Evolutionary conservation across 2,329 filamentous ascomycete genomes (phyloP), one percentile per base, ranked within the genome.

Genomic region (Paraconiothyrium sp.): DNA sequence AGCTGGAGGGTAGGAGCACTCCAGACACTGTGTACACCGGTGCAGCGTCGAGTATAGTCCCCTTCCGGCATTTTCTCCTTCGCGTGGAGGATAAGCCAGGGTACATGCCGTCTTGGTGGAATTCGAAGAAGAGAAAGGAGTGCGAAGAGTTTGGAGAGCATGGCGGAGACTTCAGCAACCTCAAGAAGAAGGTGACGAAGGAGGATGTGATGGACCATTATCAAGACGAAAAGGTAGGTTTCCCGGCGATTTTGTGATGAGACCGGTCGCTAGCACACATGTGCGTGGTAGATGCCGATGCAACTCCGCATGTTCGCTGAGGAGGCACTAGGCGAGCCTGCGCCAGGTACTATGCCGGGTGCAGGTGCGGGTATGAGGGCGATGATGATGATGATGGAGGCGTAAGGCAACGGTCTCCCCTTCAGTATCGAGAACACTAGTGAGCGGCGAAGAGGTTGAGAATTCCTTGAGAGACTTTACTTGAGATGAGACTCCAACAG

Each of bases 301-400:
- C 72, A 75, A 59, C 41, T 74, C 56, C 52, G 69, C 35, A 71
- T 76, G 69, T 56, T 75, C 24, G 71, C 57, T 0, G 69, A 72
- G 32, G 56, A 49, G 8, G 64, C 71, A 2, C 71, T 70, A 49
- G 61, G 66, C 1, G 51, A 22, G 2, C 66, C 67, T 1, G 59
- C 66, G 10, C 63, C 63, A 41, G 70, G 70, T 0, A 34, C 32
- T 27, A 57, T 66, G 54, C 47, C 61, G 44, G 68, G 69, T 2
- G 48, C 60, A 50, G 69, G 69, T 1, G 51, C 49, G 22, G 54
- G 0, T 5, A 68, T 72, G 68, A 59, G 67, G 22, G 47, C 54
- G 49, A n/a, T 67, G 44, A 64, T 74, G 68, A 59, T 51, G 49
- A 16, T 37, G n/a, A 67, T 64, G 61, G 70, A 74, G 52, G 50